A percentile compares a stretch with the other conserved stretches of the same genome.
Conservation (phyloP, 2,329 filamentous ascomycete species). For the Trichoderma sp. region DNA sequence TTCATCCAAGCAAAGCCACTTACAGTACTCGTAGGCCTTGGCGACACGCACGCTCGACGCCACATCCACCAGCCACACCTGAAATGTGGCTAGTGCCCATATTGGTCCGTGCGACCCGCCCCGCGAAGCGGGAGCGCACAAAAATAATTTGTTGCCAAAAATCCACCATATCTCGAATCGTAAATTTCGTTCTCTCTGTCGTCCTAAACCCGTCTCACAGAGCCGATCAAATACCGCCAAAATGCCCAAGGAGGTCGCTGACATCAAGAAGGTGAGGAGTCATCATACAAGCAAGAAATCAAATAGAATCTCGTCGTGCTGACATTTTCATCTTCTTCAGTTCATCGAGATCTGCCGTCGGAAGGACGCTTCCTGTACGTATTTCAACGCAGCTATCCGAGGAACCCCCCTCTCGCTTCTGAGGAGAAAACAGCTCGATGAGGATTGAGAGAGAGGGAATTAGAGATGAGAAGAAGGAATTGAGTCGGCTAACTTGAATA, state of each 20-base stretch:
- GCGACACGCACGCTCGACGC: constrained; percentile 17
- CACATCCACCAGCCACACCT: constrained; percentile 13
- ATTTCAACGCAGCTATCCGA: constrained; percentile 22
- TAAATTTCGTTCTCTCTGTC: constrained; percentile 17
- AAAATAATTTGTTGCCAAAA: constrained; percentile 28
- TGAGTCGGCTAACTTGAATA: constrained; percentile 32
- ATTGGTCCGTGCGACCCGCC: constrained; percentile 26
- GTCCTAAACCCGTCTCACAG: constrained; percentile 23
- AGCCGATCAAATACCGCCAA: constrained; percentile 55
- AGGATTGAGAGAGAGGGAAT: not conserved
- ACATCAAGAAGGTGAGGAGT: constrained; percentile 78
- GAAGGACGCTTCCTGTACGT: constrained; percentile 99
- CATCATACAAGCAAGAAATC: not conserved
- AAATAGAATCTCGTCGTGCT: constrained; percentile 24
- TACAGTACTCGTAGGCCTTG: not conserved
- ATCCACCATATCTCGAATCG: constrained; percentile 22
- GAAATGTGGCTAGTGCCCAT: not conserved
- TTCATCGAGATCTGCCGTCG: constrained; percentile 99
- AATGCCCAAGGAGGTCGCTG: constrained; percentile 97
- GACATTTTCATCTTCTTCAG: constrained; percentile 48
- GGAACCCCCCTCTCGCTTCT: not conserved
- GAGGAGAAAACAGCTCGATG: not conserved
- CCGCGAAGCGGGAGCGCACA: constrained; percentile 29
- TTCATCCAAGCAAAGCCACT: constrained; percentile 9
- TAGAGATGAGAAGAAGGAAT: constrained; percentile 1